A percentile compares a stretch with the other conserved stretches of the same genome.
These are phyloP conservation scores for Afroboletus lepidellus DNA, from an alignment of 1,284 basidiomycete genomes.

Conservation along the genomic window DNA sequence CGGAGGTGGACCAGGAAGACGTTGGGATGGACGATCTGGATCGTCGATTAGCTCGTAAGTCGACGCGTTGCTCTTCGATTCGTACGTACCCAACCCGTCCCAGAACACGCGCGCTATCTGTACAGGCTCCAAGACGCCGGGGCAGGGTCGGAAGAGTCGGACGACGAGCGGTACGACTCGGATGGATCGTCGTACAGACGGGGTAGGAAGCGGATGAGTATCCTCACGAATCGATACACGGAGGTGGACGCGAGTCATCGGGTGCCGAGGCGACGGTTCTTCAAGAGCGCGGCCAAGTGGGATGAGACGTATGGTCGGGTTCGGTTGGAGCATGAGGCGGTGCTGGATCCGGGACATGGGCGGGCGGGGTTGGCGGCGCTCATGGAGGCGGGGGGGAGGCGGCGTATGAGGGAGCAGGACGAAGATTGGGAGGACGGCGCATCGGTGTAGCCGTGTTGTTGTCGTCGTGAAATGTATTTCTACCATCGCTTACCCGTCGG, in stretches of 20 bases:
- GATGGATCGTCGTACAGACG: conserved; percentile 40
- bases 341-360: conserved; percentile 16
- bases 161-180: conserved; percentile 55
- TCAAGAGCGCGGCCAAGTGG: conserved; percentile 50
- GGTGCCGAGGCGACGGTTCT: conserved; percentile 49
- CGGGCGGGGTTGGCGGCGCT: conserved; percentile 21
- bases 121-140: conserved; percentile 59
- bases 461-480: no score
- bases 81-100: conserved; percentile 1
- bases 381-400: conserved; percentile 27
- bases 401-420: conserved; percentile 19
- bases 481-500: no score
- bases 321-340: conserved; percentile 23
- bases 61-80: not conserved
- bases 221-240: conserved; percentile 57
- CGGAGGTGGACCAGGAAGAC: conserved; percentile 36
- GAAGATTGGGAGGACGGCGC: conserved; percentile 34
- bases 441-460: conserved; percentile 3
- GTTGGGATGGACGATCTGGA: conserved; percentile 60
- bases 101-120: conserved; percentile 64
- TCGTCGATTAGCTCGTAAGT: conserved; percentile 66
- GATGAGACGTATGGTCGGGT: conserved; percentile 33
- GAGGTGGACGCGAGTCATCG: conserved; percentile 36
- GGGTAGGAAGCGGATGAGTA: conserved; percentile 60
- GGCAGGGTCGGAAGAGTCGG: conserved; percentile 44